These are phyloP conservation scores for Tolypocladium paradoxum DNA, from an alignment of 2,329 filamentous ascomycete species.

Conservation along the genomic window DNA sequence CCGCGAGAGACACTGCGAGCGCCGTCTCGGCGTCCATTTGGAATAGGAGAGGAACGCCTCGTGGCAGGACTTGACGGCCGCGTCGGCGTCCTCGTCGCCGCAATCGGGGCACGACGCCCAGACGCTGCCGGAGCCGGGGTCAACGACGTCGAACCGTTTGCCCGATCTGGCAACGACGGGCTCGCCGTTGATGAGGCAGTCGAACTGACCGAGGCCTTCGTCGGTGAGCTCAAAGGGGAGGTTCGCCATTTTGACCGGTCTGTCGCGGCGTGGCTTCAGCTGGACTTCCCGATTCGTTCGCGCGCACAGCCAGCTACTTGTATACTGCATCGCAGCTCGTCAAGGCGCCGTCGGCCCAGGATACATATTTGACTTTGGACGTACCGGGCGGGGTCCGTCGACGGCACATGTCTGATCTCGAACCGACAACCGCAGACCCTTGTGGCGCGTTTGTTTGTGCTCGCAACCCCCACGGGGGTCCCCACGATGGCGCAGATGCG, in stretches of 20 bases:
- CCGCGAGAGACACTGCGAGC: slow-evolving; percentile 22
- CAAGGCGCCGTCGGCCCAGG: background rate
- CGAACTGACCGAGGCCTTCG: slow-evolving; percentile 33
- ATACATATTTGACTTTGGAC: background rate
- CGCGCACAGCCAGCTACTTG: no score
- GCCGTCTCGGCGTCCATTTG: slow-evolving; percentile 22
- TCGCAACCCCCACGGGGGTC: background rate
- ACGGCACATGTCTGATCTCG: background rate
- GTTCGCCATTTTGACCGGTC: background rate
- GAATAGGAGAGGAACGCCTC: slow-evolving; percentile 26
- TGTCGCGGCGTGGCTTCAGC: background rate
- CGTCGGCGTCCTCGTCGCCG: slow-evolving; percentile 26
- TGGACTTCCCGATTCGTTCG: background rate
- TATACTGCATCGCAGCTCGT: background rate
- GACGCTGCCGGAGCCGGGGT: slow-evolving; percentile 37
- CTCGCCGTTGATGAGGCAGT: slow-evolving; percentile 38
- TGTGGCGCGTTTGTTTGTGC: background rate
- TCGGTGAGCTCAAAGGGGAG: slow-evolving; percentile 34
- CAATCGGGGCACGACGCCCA: slow-evolving; percentile 42
- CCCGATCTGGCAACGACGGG: slow-evolving; percentile 34
- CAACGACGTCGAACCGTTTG: slow-evolving; percentile 39
- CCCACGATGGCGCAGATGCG: background rate
- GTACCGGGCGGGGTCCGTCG: background rate
- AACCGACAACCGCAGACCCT: background rate
- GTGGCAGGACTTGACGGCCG: slow-evolving; percentile 23